Base-by-base conservation (phyloP, 345 rosid genomes). In the Ceriops tagal region DNA sequence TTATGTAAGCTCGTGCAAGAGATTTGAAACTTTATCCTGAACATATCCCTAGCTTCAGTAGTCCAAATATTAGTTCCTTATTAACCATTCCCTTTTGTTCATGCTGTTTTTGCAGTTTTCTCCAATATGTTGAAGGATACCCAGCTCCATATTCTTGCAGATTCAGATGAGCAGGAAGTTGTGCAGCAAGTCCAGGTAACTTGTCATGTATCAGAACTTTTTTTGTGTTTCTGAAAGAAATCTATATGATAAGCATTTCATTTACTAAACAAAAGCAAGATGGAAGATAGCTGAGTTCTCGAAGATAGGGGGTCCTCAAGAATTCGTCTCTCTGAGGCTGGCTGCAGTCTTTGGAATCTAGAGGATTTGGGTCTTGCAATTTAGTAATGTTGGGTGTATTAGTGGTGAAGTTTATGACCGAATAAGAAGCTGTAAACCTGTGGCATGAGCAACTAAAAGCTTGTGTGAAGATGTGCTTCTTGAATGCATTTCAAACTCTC, bases 161-260 rank as follows among this genome's bases (percentile, higher is more conserved):
- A 95, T 84, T 95, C 99, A 1, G 99, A 95, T 74, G 99, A 92
- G 72, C 96, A 85, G n/a, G 98, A 95, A 78, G 91, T 79, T 80
- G 99, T 87, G 53, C 93, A 88, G 69, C 99, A 92, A 85, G 93
- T 95, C 76, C 98, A 95, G 98, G 99, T 88, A 75, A 69, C 21
- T 60, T 67, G 66, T 61, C 43, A 59, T 43, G 28, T 35, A 46
- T 24, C 8, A 20, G 0, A 28, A 24, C 53, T 58, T 74, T 52
- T 74, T 52, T 71, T 58, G 56, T 55, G 20, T 43, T 43, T 43
- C 58, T 67, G 61, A 62, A 61, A 18, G 61, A 62, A 56, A 27
- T 15, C 28, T 56, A 13, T 8, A 10, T 8, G 22, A 21, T 16
- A 27, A 9, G 28, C 19, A 21, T 56, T 8, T 1, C 16, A 4